phyloP scores from a whole-genome alignment of 2,329 filamentous ascomycete genomes.

The Balansia obtecta region DNA sequence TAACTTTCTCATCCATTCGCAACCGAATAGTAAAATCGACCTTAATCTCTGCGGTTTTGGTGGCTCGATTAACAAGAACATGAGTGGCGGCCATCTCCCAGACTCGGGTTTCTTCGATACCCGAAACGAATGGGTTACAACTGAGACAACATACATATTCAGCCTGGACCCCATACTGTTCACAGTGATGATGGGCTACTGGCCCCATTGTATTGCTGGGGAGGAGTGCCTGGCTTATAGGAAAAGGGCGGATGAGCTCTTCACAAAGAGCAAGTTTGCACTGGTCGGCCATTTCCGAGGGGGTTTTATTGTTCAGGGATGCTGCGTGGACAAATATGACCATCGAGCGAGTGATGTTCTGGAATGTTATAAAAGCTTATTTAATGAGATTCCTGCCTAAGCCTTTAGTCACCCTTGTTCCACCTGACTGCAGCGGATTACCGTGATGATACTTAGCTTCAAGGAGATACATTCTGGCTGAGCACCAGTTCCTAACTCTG shows the following conservation, averaged over 20 bases:
- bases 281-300: not conserved
- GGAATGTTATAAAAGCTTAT: too few relatives aligned
- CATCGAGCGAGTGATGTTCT: not conserved
- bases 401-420: too few relatives aligned
- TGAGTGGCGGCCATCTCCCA: not conserved
- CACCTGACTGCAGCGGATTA: too few relatives aligned
- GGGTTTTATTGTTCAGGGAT: not conserved
- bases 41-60: not conserved
- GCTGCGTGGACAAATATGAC: not conserved
- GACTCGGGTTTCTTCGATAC: not conserved
- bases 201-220: not conserved
- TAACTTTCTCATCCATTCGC: not conserved
- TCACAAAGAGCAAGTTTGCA: not conserved
- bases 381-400: too few relatives aligned
- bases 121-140: not conserved
- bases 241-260: not conserved
- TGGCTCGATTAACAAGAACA: not conserved
- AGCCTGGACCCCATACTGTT: not conserved
- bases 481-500: too few relatives aligned
- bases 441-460: too few relatives aligned
- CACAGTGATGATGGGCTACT: not conserved
- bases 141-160: not conserved
- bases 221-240: not conserved
- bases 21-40: not conserved
- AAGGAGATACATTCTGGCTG: too few relatives aligned